Evolutionary conservation across 805 yeast species (phyloP), one percentile per base, ranked within the genome.

Genomic region (Kregervanrija delftensis): DNA sequence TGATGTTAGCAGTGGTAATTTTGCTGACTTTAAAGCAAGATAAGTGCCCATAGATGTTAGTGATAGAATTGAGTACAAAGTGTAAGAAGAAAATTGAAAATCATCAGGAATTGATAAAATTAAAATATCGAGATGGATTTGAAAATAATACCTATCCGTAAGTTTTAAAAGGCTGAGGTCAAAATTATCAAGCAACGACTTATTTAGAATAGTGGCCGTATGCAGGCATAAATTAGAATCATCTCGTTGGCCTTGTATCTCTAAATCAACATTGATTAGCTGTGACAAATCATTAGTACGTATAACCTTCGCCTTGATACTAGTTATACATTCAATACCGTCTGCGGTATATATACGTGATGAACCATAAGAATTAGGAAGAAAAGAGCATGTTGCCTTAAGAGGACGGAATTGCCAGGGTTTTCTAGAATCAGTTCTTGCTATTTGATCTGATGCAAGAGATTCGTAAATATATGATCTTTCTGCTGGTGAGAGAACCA

Each of bases 321-420:
- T 93, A 5, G 88, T 91, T 32, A 93, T 83, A 55, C 96, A 88
- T 64, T 93, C 98, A 49, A 88, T 79, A 16, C 99, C 98, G 63
- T 91, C 98, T 40, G 85, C 74, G 32, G 88, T 75, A 51, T 89
- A 74, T 14, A 91, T 77, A 66, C 96, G 75, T 0, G 97, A 84
- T 2, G 97, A 89, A 11, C 99, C 99, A 65, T 91, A 87, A 3
- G 96, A 85, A 42, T 82, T 77, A 0, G 96, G 93, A 47, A 93
- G 70, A 55, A 91, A 84, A 41, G 83, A 83, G 8, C 86, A 79
- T 11, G 79, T 79, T 3, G 95, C 86, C 57, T 88, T 95, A 39
- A 93, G 64, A 0, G 97, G 96, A 52, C 97, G 74, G 58, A 86
- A 85, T 61, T 89, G 96, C 47, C 73, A 68, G 11, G 70, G 70